Evolutionary conservation across 2,329 filamentous ascomycete species (phyloP).

Genomic region (Metarhizium anisopliae): DNA sequence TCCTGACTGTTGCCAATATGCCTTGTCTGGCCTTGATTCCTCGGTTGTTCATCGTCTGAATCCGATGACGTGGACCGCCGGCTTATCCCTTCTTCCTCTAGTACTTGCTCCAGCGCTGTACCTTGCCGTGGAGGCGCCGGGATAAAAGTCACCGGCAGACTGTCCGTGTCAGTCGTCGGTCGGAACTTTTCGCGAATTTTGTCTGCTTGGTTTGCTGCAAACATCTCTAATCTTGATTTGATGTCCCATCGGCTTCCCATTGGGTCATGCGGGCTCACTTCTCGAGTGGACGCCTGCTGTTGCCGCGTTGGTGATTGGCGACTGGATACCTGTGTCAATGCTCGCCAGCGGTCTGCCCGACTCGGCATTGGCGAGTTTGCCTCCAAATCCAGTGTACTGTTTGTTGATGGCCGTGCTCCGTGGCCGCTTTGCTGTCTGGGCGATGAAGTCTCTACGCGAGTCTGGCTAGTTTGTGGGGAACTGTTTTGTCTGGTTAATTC

Average conservation of each 20-base stretch:
- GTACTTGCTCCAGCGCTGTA: constrained; percentile 44
- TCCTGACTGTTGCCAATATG: constrained; percentile 11
- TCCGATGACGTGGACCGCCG: constrained; percentile 6
- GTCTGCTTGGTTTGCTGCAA: constrained; percentile 52
- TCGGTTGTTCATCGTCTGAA: constrained; percentile 3
- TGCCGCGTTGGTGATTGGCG: background rate
- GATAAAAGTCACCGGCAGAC: constrained; percentile 50
- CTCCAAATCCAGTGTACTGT: constrained; percentile 17
- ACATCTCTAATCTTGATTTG: constrained; percentile 48
- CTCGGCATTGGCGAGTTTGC: constrained; percentile 15
- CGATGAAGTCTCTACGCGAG: constrained; percentile 17
- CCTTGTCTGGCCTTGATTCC: constrained; percentile 10
- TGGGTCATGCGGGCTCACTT: constrained; percentile 10
- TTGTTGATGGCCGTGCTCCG: constrained; percentile 12
- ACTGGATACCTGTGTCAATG: constrained; percentile 1
- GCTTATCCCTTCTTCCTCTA: constrained; percentile 40
- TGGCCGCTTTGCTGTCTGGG: constrained; percentile 12
- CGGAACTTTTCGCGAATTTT: constrained; percentile 47
- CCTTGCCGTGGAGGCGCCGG: constrained; percentile 52
- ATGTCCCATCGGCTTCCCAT: constrained; percentile 42
- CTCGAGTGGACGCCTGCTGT: background rate
- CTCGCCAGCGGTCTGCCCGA: constrained; percentile 18
- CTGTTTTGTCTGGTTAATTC: constrained; percentile 28
- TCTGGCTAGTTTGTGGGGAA: constrained; percentile 15
- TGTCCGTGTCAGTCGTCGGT: constrained; percentile 43